Conservation (phyloP, 148 eudicot genomes). For the Nyssa sinensis region DNA sequence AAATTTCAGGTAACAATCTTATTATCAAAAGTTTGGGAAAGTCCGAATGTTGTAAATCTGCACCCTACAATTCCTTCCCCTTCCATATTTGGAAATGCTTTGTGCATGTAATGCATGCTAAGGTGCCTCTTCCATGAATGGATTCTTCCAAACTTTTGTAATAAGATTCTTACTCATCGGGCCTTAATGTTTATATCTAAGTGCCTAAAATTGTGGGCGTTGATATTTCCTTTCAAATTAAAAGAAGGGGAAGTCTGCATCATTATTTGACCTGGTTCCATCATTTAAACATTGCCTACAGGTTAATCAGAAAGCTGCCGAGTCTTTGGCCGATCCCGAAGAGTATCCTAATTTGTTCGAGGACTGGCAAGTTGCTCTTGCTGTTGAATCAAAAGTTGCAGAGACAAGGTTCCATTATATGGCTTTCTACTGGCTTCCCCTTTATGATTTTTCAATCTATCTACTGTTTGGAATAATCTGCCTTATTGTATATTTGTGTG, state of each 20-base stretch:
- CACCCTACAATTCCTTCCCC: too few species aligned
- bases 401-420: slow-evolving; percentile 59
- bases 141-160: too few species aligned
- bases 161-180: background rate
- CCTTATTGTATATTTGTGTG: background rate
- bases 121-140: too few species aligned
- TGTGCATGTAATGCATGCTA: too few species aligned
- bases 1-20: background rate
- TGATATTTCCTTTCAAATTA: background rate
- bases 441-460: slow-evolving; percentile 1
- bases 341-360: slow-evolving; percentile 93
- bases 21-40: background rate
- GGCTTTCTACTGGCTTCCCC: slow-evolving; percentile 16
- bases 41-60: too few species aligned
- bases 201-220: background rate
- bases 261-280: background rate
- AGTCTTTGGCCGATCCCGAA: slow-evolving; percentile 93
- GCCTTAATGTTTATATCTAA: background rate
- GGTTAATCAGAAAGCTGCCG: slow-evolving; percentile 96
- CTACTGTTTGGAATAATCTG: background rate
- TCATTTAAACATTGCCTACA: slow-evolving; percentile 22
- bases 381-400: slow-evolving; percentile 79
- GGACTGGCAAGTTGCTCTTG: slow-evolving; percentile 95
- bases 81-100: too few species aligned
- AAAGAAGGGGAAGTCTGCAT: background rate